Evolutionary conservation across 1,284 basidiomycete genomes (phyloP), one percentile per base, ranked within the genome.

Genomic region (Ceratobasidium sp.): DNA sequence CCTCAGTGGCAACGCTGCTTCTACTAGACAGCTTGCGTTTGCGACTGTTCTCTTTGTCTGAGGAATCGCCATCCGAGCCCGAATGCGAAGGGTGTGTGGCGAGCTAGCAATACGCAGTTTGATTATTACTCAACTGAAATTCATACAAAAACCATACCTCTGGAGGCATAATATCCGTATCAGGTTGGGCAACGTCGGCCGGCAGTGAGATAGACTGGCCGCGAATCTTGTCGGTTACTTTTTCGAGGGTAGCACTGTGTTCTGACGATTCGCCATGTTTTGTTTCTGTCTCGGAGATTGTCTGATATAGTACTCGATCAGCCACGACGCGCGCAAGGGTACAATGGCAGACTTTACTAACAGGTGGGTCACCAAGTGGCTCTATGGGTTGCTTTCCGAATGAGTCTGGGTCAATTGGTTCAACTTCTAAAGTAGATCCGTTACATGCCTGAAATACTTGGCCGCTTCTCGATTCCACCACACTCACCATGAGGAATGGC

Each of bases 1-100:
- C 42, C 20, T 64, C 60, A 27, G 31, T 64, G 5, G 60, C 60
- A 12, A 47, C 34, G 34, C 60, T 64, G 20, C 60, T 64, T 27
- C 35, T 17, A 42, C 60, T 64, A 32, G 60, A 64, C 22, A 64
- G 35, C 49, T 64, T 64, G 12, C 60, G 60, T 27, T 64, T 64
- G 22, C 60, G 31, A 31, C 60, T 64, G 5, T 34, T 45, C 35
- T 64, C 60, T 20, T 64, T 64, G 60, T 64, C 60, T 6, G 60
- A 64, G 8, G 60, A 52, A 27, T 64, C 60, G 25, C 60, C 60
- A 22, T 64, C 60, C 5, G 60, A 64, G 10, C 60, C 60, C 10
- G 60, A 64, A 25, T 64, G 60, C 8, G 45, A 49, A n/a, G 34
- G 15, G 50, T 53, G 22, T 25, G 25, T 27, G 52, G 34, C 52